Evolutionary conservation across 2,329 filamentous ascomycete species (phyloP), one percentile per base, ranked within the genome.

Genomic region (Lachnellula subtilissima): DNA sequence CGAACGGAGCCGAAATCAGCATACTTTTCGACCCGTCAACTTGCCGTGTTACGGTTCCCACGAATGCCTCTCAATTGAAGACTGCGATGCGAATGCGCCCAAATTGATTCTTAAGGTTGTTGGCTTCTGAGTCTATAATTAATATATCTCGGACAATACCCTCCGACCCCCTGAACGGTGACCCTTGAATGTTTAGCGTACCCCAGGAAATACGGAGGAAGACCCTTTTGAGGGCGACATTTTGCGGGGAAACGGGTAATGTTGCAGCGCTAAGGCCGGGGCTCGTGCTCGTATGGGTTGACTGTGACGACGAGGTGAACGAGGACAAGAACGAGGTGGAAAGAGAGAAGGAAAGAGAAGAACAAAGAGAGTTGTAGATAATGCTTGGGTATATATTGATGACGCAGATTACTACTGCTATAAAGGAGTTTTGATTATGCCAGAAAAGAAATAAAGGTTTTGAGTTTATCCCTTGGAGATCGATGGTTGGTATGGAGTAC

Each of bases 21-120:
- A 86, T 67, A 82, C 78, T 40, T 40, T 32, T 40, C 37, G 37
- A 40, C 37, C 37, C 37, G 5, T 40, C 37, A 40, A 15, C 3
- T 15, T 39, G 37, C 7, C 12, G n/a, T 14, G 2, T 39, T 8
- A 39, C 15, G 14, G 6, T 39, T 39, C 6, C 37, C 37, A 17
- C 15, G 37, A 40, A 40, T 32, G n/a, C 37, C 37, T 40, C 37
- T 15, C 3, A 17, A 17, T 5, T 5, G 5, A 40, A 5, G 17
- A 40, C 12, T 14, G n/a, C 37, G 15, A 40, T 40, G 14, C 8
- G 5, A 17, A 40, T 40, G 37, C 1, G n/a, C 37, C 12, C 37
- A 40, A 15, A 5, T 17, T n/a, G 14, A 40, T 6, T n/a, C 12
- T 40, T 11, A 17, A 6, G 5, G 5, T 39, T 12, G 2, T 1